Percentiles rank a stretch among this genome's conserved stretches.
phyloP scores from a whole-genome alignment of 768 basidiomycete genomes.

The Collybiopsis luxurians region DNA sequence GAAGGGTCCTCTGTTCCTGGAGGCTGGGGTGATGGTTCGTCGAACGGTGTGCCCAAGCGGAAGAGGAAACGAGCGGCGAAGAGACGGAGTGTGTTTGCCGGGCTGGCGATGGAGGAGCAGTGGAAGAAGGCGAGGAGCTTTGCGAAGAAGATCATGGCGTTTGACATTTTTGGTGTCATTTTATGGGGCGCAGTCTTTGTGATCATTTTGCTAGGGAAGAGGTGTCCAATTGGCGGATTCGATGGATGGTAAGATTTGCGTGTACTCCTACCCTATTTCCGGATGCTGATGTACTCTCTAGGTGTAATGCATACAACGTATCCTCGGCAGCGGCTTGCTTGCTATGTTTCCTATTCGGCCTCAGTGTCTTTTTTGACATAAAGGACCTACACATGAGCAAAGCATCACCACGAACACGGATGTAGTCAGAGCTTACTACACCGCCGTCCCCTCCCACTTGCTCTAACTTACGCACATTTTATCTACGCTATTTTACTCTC shows the following conservation, averaged over 20 bases:
- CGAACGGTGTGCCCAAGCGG: slow-evolving; percentile 23
- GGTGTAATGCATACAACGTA: slow-evolving; percentile 73
- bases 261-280: neutral
- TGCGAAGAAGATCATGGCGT: slow-evolving; percentile 47
- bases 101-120: slow-evolving; percentile 59
- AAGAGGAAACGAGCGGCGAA: slow-evolving; percentile 34
- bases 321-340: slow-evolving; percentile 63
- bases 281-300: slow-evolving; percentile 19
- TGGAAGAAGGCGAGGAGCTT: slow-evolving; percentile 57
- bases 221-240: slow-evolving; percentile 61
- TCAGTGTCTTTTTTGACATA: slow-evolving; percentile 62
- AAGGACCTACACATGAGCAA: slow-evolving; percentile 64
- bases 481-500: neutral
- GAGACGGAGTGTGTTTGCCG: slow-evolving; percentile 52
- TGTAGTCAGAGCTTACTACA: slow-evolving; percentile 18
- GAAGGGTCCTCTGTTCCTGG: slow-evolving; percentile 28
- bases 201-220: slow-evolving; percentile 56
- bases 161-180: slow-evolving; percentile 46
- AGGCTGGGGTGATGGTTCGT: slow-evolving; percentile 24
- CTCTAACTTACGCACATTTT: no score
- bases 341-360: slow-evolving; percentile 49
- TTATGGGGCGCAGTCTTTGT: slow-evolving; percentile 61
- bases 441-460: no score
- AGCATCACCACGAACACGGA: slow-evolving; percentile 59
- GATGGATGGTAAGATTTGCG: slow-evolving; percentile 54